Percentiles rank a stretch among this genome's conserved stretches.
phyloP scores from a whole-genome alignment of 106 monocot species.

The Cymbidium sinense region DNA sequence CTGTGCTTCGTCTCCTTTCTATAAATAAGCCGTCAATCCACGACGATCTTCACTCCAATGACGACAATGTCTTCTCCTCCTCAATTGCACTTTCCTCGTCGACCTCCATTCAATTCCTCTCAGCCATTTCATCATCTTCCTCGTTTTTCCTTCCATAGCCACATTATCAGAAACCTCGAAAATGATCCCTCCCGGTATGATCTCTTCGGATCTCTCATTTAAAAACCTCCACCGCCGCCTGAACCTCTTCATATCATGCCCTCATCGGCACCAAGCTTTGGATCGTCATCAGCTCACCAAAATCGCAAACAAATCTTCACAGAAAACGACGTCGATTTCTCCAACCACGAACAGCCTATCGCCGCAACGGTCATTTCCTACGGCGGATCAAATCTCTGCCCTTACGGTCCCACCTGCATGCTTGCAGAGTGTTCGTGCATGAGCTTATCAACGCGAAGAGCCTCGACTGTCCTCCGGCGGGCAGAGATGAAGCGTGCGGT shows the following conservation, averaged over 20 bases:
- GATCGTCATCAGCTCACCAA: conserved; percentile 37
- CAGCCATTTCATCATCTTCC: no score
- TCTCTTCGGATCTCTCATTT: conserved; percentile 30
- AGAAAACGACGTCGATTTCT: conserved; percentile 28
- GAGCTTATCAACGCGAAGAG: conserved; percentile 23
- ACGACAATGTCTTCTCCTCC: no score
- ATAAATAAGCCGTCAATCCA: no score
- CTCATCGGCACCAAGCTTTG: conserved; percentile 30
- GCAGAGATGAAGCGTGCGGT: not conserved
- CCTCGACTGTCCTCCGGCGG: not conserved
- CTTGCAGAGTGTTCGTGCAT: conserved; percentile 37
- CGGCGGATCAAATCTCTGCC: conserved; percentile 35
- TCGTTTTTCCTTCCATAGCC: no score
- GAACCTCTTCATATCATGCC: conserved; percentile 29
- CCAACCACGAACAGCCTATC: conserved; percentile 41
- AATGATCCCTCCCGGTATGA: conserved; percentile 22
- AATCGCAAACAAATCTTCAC: conserved; percentile 17
- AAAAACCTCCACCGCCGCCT: conserved; percentile 37
- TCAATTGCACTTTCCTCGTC: no score
- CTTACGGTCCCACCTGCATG: conserved; percentile 44
- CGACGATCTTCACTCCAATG: no score
- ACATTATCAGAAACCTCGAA: no score
- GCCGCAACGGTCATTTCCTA: conserved; percentile 25
- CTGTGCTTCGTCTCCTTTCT: no score
- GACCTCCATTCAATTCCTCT: no score